Evolutionary conservation across 2,329 filamentous ascomycete species (phyloP).

Genomic region (Talaromyces islandicus): DNA sequence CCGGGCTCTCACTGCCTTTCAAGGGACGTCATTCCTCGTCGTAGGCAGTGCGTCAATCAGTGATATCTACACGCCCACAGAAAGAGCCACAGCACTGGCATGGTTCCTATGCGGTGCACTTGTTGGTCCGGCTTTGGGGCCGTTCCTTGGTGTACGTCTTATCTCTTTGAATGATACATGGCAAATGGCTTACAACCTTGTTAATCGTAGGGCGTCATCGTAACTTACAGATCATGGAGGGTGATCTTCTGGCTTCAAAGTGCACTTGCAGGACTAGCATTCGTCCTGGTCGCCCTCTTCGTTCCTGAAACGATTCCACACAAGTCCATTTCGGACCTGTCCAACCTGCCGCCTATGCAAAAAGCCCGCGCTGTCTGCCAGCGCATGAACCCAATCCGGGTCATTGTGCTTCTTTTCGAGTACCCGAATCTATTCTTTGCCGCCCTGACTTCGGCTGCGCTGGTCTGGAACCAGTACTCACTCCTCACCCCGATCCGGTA

Average conservation of each 20-base stretch:
- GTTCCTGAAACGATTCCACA: constrained; percentile 69
- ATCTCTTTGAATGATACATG: neutral
- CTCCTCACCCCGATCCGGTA: constrained; percentile 66
- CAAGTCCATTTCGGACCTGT: constrained; percentile 57
- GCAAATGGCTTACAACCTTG: neutral
- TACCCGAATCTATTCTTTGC: constrained; percentile 64
- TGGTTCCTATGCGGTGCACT: constrained; percentile 69
- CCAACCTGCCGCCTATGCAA: constrained; percentile 44
- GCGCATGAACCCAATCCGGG: constrained; percentile 61
- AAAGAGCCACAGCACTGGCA: constrained; percentile 65
- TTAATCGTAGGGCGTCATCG: constrained; percentile 62
- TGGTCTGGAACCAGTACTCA: constrained; percentile 72
- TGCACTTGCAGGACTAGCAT: constrained; percentile 57
- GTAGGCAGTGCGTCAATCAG: constrained; percentile 66
- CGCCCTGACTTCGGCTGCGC: constrained; percentile 53
- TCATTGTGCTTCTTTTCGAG: constrained; percentile 56
- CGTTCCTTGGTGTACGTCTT: constrained; percentile 28
- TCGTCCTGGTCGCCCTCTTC: constrained; percentile 57
- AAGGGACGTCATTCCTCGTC: constrained; percentile 68
- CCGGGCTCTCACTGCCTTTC: constrained; percentile 66
- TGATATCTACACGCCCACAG: constrained; percentile 59
- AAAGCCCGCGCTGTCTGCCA: constrained; percentile 52
- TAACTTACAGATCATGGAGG: constrained; percentile 67
- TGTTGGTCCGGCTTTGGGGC: constrained; percentile 63
- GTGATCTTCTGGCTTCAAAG: constrained; percentile 74